Evolutionary conservation across 228 moss, liverwort and hornwort genomes (phyloP), one percentile per base, ranked within the genome.

Genomic region (Sphagnum fallax): DNA sequence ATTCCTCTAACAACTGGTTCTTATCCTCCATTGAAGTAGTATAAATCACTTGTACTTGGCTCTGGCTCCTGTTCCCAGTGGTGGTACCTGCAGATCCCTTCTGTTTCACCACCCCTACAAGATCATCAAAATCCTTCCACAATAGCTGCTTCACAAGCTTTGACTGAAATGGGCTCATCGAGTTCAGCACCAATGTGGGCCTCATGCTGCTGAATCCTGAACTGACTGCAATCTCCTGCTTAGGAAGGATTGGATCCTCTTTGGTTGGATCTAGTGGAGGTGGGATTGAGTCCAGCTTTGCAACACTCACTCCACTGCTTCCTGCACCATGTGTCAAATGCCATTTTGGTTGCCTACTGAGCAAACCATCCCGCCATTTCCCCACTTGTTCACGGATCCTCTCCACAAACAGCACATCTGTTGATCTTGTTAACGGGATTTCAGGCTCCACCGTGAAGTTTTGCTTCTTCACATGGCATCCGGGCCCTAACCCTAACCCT

Each of bases 331-430:
- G 65, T 14, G 60, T 47, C 70, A 69, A 72, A 61, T 88, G 82
- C 86, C 86, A 82, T 55, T 83, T 87, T 74, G 79, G 78, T 61
- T 77, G 80, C 69, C 79, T 85, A 68, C 72, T 75, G 50, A 90
- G 71, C 4, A 92, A 65, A 50, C 83, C 83, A 70, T 90, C 83
- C 65, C 88, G 89, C 94, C 94, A 95, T 73, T 83, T 77, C 18
- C 85, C 92, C 51, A 92, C 66, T 79, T 85, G 84, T 53, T 71
- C 75, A 64, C 82, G 81, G 62, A 92, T 79, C 58, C 75, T 90
- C 71, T 92, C 90, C 18, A 83, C 81, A 64, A 88, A 95, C 4
- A 82, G 52, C 48, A 77, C 76, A 67, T 95, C 90, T 61, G 68
- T 73, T 49, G 87, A 64, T 67, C 72, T 87, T 15, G 80, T 88